These are phyloP conservation scores for Cercospora sp. DNA, from an alignment of 2,329 filamentous ascomycete species.

Conservation along the genomic window DNA sequence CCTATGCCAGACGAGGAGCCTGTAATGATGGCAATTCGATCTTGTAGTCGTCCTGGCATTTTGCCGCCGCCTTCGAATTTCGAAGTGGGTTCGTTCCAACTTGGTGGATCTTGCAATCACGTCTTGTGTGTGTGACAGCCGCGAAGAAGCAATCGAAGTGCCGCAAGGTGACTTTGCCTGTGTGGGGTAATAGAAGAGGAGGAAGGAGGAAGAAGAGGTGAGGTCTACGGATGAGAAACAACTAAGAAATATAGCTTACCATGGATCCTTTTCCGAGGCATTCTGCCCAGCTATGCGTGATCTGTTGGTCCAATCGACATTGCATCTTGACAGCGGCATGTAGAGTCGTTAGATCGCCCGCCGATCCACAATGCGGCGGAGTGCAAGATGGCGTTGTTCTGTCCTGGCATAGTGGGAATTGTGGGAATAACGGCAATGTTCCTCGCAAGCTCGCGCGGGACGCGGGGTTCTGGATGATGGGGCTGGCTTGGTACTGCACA, in stretches of 20 bases:
- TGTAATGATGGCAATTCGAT: slow-evolving; percentile 37
- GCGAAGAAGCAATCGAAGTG: neutral
- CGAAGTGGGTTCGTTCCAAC: neutral
- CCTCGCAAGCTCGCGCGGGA: neutral
- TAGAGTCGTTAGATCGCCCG: neutral
- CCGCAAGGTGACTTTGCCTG: neutral
- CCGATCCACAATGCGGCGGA: neutral
- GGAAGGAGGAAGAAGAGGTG: neutral
- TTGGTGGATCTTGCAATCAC: neutral
- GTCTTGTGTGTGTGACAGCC: neutral
- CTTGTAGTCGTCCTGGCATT: slow-evolving; percentile 31
- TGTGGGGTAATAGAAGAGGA: neutral
- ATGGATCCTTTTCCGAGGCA: neutral
- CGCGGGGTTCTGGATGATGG: neutral
- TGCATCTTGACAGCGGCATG: neutral
- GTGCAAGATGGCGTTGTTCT: neutral
- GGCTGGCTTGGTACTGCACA: neutral
- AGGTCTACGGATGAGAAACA: neutral
- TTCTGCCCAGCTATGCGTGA: neutral
- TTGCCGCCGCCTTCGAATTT: neutral
- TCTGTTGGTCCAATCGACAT: neutral
- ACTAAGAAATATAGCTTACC: neutral
- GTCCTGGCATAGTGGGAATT: neutral
- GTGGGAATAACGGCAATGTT: neutral
- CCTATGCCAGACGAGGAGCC: slow-evolving; percentile 40